Evolutionary conservation across 768 basidiomycete genomes (phyloP), one percentile per base, ranked within the genome.

Genomic region (Pluteus cervinus): DNA sequence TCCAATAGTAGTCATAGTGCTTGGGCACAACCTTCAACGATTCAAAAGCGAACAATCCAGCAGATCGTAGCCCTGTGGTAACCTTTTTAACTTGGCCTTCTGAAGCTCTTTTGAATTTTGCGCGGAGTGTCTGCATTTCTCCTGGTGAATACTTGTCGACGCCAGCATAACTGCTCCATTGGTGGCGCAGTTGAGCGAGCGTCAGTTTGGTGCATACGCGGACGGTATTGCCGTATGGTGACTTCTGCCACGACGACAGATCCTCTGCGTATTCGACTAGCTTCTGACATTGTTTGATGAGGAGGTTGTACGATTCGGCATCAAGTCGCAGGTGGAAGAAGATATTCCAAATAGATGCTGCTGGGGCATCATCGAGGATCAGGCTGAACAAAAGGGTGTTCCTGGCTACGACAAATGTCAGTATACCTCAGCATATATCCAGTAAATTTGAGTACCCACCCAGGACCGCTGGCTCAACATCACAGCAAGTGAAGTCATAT

Each of bases 241-340:
- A 64, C 1, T 39, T 28, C 7, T 58, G 47, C 75, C 75, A 77
- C 1, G 50, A 40, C 4, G 57, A 34, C 15, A 69, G 38, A 37
- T 54, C 48, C 4, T 44, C 35, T 0, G 69, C 62, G 3, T 59
- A 38, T 3, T 53, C 48, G 10, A 63, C 30, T 11, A 75, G 63
- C 36, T 57, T 62, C 5, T 43, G 42, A 42, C 66, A 71, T 23
- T 75, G 74, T 0, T 43, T 31, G 3, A 57, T 35, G 14, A 77
- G 38, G n/a, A 58, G 33, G 1, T 50, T 33, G 10, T 61, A 47
- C 0, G 66, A 53, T 3, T 22, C 20, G 17, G 66, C 43, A 51
- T 74, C 65, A 10, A 76, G 42, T 40, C 60, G 68, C 29, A 74
- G 51, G 44, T 76, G 68, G 42, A 64, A 73, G 52, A 71, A 76